Evolutionary conservation across 441 rosid species (phyloP).

Genomic region (Arabidopsis hybrid): DNA sequence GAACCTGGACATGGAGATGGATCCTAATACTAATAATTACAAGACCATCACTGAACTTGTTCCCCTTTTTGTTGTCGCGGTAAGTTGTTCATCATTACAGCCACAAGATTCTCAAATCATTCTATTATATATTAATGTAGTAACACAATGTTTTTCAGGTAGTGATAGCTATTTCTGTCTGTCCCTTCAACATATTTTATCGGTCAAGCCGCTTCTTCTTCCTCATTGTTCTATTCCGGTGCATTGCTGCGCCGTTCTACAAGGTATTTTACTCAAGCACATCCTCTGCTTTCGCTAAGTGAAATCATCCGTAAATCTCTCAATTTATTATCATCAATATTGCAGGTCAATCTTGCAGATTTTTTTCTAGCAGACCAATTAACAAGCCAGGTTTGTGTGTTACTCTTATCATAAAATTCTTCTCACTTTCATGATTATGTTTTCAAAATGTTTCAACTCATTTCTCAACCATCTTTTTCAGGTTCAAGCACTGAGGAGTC

Average conservation of each 20-base stretch:
- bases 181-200: slow-evolving; percentile 69
- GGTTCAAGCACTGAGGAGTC: slow-evolving; percentile 76
- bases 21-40: slow-evolving; percentile 58
- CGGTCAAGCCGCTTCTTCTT: slow-evolving; percentile 70
- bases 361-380: slow-evolving; percentile 85
- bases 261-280: slow-evolving; percentile 48
- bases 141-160: slow-evolving; percentile 52
- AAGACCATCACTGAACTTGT: slow-evolving; percentile 60
- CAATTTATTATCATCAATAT: neutral
- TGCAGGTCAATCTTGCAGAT: slow-evolving; percentile 50
- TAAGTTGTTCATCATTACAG: slow-evolving; percentile 33
- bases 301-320: neutral
- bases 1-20: slow-evolving; percentile 88
- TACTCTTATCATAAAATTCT: neutral
- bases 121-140: neutral
- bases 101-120: slow-evolving; percentile 5
- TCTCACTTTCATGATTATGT: neutral
- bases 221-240: slow-evolving; percentile 58
- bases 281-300: neutral
- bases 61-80: slow-evolving; percentile 54
- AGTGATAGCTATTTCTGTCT: slow-evolving; percentile 46
- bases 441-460: slow-evolving; percentile 5
- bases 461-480: slow-evolving; percentile 20
- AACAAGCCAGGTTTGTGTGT: slow-evolving; percentile 69
- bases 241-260: slow-evolving; percentile 73